These are phyloP conservation scores for Phytopythium helicoides DNA, from an alignment of 352 stramenopile genomes.

Conservation along the genomic window DNA sequence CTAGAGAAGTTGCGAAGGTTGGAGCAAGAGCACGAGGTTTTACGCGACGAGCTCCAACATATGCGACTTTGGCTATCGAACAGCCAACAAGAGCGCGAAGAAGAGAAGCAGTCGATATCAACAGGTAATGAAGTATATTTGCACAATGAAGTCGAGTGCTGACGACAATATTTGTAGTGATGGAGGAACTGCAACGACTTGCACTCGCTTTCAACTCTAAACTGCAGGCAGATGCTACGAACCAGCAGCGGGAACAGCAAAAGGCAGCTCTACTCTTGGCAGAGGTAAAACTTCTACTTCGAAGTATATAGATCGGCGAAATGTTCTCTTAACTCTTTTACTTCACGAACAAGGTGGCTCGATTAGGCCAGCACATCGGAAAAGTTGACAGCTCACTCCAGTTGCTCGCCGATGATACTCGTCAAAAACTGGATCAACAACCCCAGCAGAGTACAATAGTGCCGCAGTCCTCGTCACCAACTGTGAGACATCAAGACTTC, in stretches of 20 bases:
- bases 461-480: constrained; percentile 4
- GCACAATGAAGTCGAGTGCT: neutral
- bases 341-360: constrained; percentile 16
- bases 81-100: constrained; percentile 56
- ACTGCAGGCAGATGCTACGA: constrained; percentile 42
- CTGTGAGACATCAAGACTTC: constrained; percentile 14
- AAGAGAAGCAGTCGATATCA: constrained; percentile 23
- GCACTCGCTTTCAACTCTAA: constrained; percentile 54
- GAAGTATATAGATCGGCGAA: too few species aligned
- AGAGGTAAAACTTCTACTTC: constrained; percentile 27
- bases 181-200: constrained; percentile 57
- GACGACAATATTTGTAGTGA: constrained; percentile 14
- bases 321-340: neutral
- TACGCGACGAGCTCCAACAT: constrained; percentile 54
- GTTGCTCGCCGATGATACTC: constrained; percentile 28
- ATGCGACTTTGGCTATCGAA: constrained; percentile 49
- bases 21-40: constrained; percentile 57
- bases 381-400: constrained; percentile 29
- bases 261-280: constrained; percentile 70
- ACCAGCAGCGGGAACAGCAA: constrained; percentile 64
- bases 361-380: constrained; percentile 49
- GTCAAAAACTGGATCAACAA: constrained; percentile 43
- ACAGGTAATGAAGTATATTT: neutral
- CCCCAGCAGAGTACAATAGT: constrained; percentile 23
- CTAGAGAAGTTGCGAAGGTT: constrained; percentile 43